A percentile compares a stretch with the other conserved stretches of the same genome.
Conservation (phyloP, 2,329 filamentous ascomycete species). For the Phyllachora maydis region DNA sequence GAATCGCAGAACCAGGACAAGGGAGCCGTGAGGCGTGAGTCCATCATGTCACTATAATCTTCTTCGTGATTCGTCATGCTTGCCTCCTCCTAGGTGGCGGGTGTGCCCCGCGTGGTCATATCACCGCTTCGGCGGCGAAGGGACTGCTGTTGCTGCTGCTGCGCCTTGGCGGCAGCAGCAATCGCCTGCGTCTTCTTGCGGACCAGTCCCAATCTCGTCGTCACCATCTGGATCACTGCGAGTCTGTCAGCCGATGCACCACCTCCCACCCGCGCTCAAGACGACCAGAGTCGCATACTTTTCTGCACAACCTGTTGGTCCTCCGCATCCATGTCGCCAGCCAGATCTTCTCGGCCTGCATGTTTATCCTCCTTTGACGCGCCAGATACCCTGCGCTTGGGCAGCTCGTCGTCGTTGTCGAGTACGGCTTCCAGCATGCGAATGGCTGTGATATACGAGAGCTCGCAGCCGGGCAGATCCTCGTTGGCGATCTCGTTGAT, state of each 20-base stretch:
- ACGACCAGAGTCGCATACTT: constrained; percentile 30
- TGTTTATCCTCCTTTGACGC: constrained; percentile 20
- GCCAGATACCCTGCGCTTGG: constrained; percentile 15
- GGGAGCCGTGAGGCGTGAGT: constrained; percentile 1
- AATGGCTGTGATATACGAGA: constrained; percentile 84
- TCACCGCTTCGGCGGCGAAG: constrained; percentile 32
- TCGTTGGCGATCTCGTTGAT: constrained; percentile 92
- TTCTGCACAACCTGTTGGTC: constrained; percentile 55
- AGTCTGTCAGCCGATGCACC: constrained; percentile 7
- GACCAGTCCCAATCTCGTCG: constrained; percentile 29
- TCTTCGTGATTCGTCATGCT: not conserved
- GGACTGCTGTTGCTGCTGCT: constrained; percentile 16
- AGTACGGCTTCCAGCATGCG: constrained; percentile 88
- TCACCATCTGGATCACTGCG: constrained; percentile 42
- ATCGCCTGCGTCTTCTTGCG: constrained; percentile 42
- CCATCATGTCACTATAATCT: not conserved
- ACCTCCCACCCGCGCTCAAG: not conserved
- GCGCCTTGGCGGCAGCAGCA: constrained; percentile 31
- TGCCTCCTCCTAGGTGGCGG: constrained; percentile 6
- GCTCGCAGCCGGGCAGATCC: constrained; percentile 70
- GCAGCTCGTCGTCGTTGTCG: constrained; percentile 51
- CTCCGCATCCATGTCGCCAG: constrained; percentile 38
- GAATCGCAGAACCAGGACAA: not conserved
- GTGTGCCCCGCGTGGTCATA: constrained; percentile 30
- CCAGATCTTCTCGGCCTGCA: constrained; percentile 17